Base-by-base conservation (phyloP, 164 flowering plant species). In the Tinospora cordifolia region DNA sequence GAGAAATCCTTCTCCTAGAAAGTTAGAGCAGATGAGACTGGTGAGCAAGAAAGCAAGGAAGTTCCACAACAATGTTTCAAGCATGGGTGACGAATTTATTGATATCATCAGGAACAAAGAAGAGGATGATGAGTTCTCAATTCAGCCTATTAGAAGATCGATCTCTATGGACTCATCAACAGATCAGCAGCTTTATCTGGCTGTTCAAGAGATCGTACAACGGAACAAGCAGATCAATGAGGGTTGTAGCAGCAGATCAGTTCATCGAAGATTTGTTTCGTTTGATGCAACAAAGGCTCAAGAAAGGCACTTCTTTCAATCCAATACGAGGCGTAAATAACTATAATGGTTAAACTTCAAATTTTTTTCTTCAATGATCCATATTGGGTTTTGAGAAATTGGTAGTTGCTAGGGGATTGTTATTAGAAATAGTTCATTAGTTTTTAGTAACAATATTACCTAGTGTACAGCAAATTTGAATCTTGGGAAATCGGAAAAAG, bases 51-150 rank as follows among this genome's bases (percentile, higher is more conserved):
- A 78, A 71, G 59, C 46, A 27, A 80, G 83, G 75, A 82, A 83
- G 71, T 69, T 81, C 21, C 79, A 77, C 2, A 83, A 77, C 2
- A 83, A 79, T 71, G 79, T 79, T 41, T 78, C 84, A 11, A 93
- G 98, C 71, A 83, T 86, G 87, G 97, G 94, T 26, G 97, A 93
- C 78, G 98, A 93, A 67, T 90, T 86, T 62, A 86, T 93, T 69
- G 83, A 86, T 34, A 83, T 72, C 11, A 83, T 72, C 11, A 88
- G 95, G 76, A 75, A 39, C 21, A 81, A 81, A 74, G 90, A 30
- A 74, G 90, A 30, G 72, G 90, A 84, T 68, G 92, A 88, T 19
- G 80, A 79, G 54, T 87, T 87, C 38, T 71, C 65, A 3, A 72
- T 90, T 17, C 86, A 90, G 54, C 92, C 96, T 44, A 86, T 91